Conservation (phyloP, 495 filamentous ascomycete genomes). For the Cercophora samala region DNA sequence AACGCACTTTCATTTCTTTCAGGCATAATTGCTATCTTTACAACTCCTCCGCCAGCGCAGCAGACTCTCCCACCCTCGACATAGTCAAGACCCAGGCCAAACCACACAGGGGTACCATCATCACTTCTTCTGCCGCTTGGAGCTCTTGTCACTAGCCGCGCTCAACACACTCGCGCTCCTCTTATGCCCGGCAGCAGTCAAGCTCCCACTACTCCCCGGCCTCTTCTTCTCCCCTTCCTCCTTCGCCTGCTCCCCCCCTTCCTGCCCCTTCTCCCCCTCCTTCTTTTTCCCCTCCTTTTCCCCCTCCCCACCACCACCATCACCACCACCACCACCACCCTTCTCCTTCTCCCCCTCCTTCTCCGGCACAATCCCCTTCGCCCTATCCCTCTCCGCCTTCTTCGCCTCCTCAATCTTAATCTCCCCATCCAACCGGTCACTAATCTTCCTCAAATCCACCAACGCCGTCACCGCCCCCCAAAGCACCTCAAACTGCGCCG, state of each 20-base stretch:
- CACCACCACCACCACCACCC: slow-evolving; percentile 8
- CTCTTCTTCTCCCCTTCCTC: slow-evolving; percentile 12
- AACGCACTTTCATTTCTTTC: not conserved
- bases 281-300: slow-evolving; percentile 16
- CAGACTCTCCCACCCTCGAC: not conserved
- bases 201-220: slow-evolving; percentile 31
- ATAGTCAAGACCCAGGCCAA: not conserved
- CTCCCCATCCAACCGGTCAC: slow-evolving; percentile 84
- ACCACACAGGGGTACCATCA: not conserved
- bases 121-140: slow-evolving; percentile 68
- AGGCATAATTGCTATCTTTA: not conserved
- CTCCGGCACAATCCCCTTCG: slow-evolving; percentile 21
- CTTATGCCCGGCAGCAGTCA: slow-evolving; percentile 51
- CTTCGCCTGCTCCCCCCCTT: not conserved
- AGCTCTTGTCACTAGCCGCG: slow-evolving; percentile 62
- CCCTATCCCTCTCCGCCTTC: slow-evolving; percentile 58
- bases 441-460: slow-evolving; percentile 76
- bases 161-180: slow-evolving; percentile 75
- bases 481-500: slow-evolving; percentile 75
- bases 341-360: slow-evolving; percentile 18
- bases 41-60: not conserved
- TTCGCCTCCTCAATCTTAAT: slow-evolving; percentile 66
- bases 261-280: not conserved
- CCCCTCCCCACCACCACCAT: slow-evolving; percentile 7
- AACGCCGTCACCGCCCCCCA: slow-evolving; percentile 69